Evolutionary conservation across 495 filamentous ascomycete species (phyloP).

Genomic region (Aspergillus steynii): DNA sequence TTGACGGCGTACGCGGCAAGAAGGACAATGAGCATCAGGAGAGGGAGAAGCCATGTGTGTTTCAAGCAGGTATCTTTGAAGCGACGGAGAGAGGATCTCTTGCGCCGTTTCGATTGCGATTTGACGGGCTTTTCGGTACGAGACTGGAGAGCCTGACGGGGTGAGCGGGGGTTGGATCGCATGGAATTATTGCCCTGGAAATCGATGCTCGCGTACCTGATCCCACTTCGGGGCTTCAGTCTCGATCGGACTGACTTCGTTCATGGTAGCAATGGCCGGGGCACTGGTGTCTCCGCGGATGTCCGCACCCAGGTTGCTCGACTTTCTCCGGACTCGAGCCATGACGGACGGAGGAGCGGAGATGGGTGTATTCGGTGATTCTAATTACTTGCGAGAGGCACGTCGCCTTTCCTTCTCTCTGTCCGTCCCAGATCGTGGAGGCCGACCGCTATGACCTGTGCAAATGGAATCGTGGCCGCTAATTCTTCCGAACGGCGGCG

Average conservation of each 20-base stretch:
- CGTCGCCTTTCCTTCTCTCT: background rate
- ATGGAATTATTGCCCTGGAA: background rate
- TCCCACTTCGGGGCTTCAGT: constrained; percentile 37
- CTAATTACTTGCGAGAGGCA: background rate
- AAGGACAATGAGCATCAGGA: constrained; percentile 65
- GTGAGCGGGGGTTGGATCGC: constrained; percentile 14
- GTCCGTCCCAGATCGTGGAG: background rate
- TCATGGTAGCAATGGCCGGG: constrained; percentile 55
- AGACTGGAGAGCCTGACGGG: constrained; percentile 23
- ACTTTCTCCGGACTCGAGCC: constrained; percentile 48
- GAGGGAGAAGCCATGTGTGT: constrained; percentile 80
- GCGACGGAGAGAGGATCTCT: constrained; percentile 62
- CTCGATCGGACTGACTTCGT: constrained; percentile 47
- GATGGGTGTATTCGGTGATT: background rate
- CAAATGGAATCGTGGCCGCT: background rate
- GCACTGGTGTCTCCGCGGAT: constrained; percentile 54
- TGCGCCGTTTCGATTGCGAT: constrained; percentile 49
- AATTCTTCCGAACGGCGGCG: constrained; percentile 4
- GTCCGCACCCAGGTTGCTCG: constrained; percentile 51
- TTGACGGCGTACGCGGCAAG: constrained; percentile 72
- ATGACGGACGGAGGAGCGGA: constrained; percentile 21
- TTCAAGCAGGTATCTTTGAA: constrained; percentile 66
- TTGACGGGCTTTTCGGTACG: constrained; percentile 36
- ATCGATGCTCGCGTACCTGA: constrained; percentile 33
- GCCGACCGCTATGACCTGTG: background rate